A percentile compares a stretch with the other conserved stretches of the same genome.
These are phyloP conservation scores for Metahyphopichia silvanorum DNA, from an alignment of 805 yeast genomes.

Conservation along the genomic window DNA sequence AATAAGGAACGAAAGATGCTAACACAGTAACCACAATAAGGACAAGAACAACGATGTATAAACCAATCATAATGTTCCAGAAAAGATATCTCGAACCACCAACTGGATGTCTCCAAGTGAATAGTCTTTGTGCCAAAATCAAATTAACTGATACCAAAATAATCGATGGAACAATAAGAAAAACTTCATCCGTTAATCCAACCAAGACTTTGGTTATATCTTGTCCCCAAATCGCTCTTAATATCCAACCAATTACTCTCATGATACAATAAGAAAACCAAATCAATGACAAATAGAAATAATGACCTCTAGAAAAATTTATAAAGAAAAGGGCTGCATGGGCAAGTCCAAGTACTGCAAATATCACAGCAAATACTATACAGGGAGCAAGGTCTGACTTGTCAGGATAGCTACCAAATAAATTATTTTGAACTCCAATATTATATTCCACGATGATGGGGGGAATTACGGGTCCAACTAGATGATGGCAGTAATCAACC, in stretches of 20 bases:
- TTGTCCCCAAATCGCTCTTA: conserved; percentile 57
- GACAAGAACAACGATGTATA: conserved; percentile 53
- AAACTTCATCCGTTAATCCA: conserved; percentile 58
- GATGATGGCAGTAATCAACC: conserved; percentile 19
- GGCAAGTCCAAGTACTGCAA: conserved; percentile 41
- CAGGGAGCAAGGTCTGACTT: conserved; percentile 55
- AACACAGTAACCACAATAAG: conserved; percentile 62
- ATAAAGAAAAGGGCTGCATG: conserved; percentile 48
- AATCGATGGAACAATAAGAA: conserved; percentile 54
- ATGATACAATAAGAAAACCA: conserved; percentile 49
- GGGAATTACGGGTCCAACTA: conserved; percentile 40
- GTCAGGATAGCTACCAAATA: conserved; percentile 65
- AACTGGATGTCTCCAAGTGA: conserved; percentile 75
- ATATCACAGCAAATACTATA: conserved; percentile 52
- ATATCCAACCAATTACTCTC: conserved; percentile 55
- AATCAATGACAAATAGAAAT: conserved; percentile 51
- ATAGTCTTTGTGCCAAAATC: conserved; percentile 66
- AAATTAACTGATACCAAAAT: conserved; percentile 55
- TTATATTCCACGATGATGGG: conserved; percentile 30
- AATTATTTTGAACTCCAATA: conserved; percentile 39
- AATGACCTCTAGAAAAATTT: conserved; percentile 55
- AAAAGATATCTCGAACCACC: conserved; percentile 53
- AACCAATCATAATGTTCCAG: conserved; percentile 44
- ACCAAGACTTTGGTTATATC: conserved; percentile 40
- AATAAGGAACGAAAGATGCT: conserved; percentile 59